These are phyloP conservation scores for Ceratobasidium sp. DNA, from an alignment of 1,284 basidiomycete species.

Conservation along the genomic window DNA sequence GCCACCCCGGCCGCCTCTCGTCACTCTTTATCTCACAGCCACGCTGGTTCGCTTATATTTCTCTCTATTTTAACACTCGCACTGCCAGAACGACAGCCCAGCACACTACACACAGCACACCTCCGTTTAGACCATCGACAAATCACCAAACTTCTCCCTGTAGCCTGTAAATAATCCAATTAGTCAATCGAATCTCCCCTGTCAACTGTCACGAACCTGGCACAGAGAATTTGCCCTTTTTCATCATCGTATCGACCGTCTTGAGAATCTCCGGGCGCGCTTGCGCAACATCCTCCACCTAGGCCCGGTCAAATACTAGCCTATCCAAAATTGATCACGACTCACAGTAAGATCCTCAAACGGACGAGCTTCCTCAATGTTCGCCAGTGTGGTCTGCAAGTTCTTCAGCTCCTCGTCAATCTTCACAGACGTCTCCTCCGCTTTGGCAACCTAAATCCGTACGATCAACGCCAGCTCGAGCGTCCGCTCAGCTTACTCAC, in stretches of 20 bases:
- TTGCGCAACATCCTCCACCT: slow-evolving; percentile 89
- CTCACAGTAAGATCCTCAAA: slow-evolving; percentile 95
- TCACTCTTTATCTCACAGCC: not conserved
- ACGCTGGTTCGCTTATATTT: not conserved
- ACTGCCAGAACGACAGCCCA: slow-evolving; percentile 4
- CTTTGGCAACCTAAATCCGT: slow-evolving; percentile 77
- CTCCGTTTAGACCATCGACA: slow-evolving; percentile 83
- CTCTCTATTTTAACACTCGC: slow-evolving; percentile 6
- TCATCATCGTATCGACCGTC: slow-evolving; percentile 95
- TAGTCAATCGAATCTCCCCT: slow-evolving; percentile 39
- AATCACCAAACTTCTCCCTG: slow-evolving; percentile 93
- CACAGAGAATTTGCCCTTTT: slow-evolving; percentile 99
- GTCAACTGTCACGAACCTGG: slow-evolving; percentile 65
- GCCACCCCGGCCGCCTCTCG: not conserved
- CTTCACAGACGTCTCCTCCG: slow-evolving; percentile 89
- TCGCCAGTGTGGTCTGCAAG: slow-evolving; percentile 92
- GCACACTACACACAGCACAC: slow-evolving; percentile 5
- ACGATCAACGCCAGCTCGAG: not conserved
- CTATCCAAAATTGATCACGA: slow-evolving; percentile 34
- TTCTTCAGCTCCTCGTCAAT: slow-evolving; percentile 93
- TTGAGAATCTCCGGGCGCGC: slow-evolving; percentile 93
- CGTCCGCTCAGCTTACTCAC: slow-evolving; percentile 61
- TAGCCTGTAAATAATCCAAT: slow-evolving; percentile 60
- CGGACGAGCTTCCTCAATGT: slow-evolving; percentile 97
- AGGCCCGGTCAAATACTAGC: slow-evolving; percentile 22